Evolutionary conservation across 75 land plant genomes (phyloP).

Genomic region (Larix kaempferi): DNA sequence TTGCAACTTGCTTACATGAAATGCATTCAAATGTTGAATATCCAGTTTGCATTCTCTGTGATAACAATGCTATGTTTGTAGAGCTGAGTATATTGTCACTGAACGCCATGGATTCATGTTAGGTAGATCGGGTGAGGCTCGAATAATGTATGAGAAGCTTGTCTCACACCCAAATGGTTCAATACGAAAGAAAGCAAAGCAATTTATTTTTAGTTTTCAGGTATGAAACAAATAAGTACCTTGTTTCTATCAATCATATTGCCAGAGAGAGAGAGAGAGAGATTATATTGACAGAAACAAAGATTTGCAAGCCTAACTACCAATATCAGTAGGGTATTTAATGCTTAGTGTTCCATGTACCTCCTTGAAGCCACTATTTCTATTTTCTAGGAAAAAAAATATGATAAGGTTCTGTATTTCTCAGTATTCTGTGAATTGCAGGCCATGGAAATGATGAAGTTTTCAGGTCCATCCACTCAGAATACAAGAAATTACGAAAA

Average conservation of each 20-base stretch:
- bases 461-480: slow-evolving; percentile 13
- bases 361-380: neutral
- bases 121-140: slow-evolving; percentile 66
- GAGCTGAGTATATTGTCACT: neutral
- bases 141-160: slow-evolving; percentile 73
- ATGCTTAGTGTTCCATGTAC: neutral
- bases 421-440: slow-evolving; percentile 7
- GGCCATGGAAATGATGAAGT: slow-evolving; percentile 69
- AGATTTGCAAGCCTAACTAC: neutral
- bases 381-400: neutral
- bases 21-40: neutral
- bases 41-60: neutral
- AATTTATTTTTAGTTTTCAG: slow-evolving; percentile 67
- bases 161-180: slow-evolving; percentile 60
- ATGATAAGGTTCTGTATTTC: neutral
- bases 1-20: neutral
- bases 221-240: slow-evolving; percentile 24
- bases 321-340: neutral
- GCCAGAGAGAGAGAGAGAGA: too few species aligned
- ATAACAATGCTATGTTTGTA: neutral
- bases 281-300: neutral
- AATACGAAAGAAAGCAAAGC: slow-evolving; percentile 77
- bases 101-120: slow-evolving; percentile 2
- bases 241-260: neutral
- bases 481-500: slow-evolving; percentile 44